Evolutionary conservation across 2,329 filamentous ascomycete genomes (phyloP).

Genomic region (Fusarium cicatricum): DNA sequence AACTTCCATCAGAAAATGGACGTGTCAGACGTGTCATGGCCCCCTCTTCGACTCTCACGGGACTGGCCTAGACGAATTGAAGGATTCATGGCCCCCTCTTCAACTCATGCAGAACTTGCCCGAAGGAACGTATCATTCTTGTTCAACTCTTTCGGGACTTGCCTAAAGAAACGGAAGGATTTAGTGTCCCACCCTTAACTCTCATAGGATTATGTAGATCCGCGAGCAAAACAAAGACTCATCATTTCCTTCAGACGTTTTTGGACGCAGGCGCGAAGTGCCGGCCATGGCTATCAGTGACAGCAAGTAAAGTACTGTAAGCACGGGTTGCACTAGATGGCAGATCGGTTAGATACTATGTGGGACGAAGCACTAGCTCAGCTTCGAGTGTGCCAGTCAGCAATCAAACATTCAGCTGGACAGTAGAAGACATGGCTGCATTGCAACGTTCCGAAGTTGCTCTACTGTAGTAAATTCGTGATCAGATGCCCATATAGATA

Average conservation of each 20-base stretch:
- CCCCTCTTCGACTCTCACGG: not conserved
- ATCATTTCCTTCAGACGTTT: not conserved
- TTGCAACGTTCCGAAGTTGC: conserved; percentile 1
- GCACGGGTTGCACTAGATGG: not conserved
- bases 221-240: not conserved
- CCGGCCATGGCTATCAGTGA: not conserved
- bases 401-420: not conserved
- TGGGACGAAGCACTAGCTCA: not conserved
- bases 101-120: not conserved
- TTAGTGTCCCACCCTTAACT: too few species aligned
- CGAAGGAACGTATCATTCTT: not conserved
- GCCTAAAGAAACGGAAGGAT: too few species aligned
- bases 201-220: too few species aligned
- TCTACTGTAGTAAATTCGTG: not conserved
- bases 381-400: not conserved
- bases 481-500: not conserved
- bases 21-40: too few species aligned
- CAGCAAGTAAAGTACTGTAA: not conserved
- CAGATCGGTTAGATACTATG: not conserved
- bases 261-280: not conserved
- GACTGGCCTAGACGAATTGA: not conserved
- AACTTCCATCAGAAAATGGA: too few species aligned
- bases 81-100: not conserved
- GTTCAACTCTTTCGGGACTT: too few species aligned
- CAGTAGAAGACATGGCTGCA: not conserved